Percentiles rank a stretch among this genome's conserved stretches.
These are phyloP conservation scores for Smittium mucronatum DNA, from an alignment of 371 early-diverging fungal genomes.

Conservation along the genomic window DNA sequence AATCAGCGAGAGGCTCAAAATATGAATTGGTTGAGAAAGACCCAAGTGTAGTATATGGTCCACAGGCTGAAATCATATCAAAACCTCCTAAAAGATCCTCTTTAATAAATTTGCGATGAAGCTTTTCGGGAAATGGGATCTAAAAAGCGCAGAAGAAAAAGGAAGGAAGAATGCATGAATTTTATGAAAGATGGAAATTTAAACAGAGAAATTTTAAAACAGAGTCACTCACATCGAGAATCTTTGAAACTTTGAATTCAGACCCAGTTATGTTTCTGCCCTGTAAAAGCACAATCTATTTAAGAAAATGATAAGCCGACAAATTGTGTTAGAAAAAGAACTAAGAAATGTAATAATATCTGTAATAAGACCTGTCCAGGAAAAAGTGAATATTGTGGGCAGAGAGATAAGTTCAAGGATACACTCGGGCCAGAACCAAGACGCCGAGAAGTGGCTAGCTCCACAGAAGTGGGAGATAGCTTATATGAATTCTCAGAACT, in stretches of 20 bases:
- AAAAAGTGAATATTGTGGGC: neutral
- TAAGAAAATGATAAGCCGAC: neutral
- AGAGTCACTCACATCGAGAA: neutral
- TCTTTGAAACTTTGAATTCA: neutral
- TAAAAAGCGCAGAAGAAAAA: neutral
- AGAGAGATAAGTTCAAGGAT: neutral
- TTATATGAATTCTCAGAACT: neutral
- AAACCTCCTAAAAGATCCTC: no score
- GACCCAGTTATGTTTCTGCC: conserved; percentile 6
- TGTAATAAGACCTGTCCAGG: neutral
- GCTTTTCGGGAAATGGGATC: neutral
- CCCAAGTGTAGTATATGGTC: neutral
- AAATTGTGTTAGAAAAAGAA: neutral
- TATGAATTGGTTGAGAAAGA: neutral
- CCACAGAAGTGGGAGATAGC: neutral
- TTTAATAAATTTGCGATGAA: no score
- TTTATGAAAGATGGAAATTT: neutral
- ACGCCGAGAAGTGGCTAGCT: neutral
- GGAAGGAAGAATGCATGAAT: neutral
- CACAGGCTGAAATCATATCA: neutral
- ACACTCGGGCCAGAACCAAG: conserved; percentile 2
- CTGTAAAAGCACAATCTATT: neutral
- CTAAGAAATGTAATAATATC: neutral
- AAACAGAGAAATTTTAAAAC: neutral
- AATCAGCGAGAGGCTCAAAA: conserved; percentile 9